Evolutionary conservation across 2,329 filamentous ascomycete species (phyloP), one percentile per base, ranked within the genome.

Genomic region (Colletotrichum graminicola): DNA sequence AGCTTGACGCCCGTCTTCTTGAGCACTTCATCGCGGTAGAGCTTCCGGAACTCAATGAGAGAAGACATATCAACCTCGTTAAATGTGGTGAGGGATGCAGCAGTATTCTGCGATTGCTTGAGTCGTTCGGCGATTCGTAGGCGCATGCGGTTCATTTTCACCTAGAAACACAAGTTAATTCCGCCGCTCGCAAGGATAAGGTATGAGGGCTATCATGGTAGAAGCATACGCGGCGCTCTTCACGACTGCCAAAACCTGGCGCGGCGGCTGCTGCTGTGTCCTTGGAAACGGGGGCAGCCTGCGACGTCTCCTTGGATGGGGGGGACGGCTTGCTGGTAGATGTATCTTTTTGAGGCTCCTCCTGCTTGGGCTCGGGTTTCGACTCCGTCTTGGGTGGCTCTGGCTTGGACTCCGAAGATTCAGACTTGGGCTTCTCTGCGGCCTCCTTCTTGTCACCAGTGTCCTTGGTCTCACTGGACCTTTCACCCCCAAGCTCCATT

Each of bases 121-220:
- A 99, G 89, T 76, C 96, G 94, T 86, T 99, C 96, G 62, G 96
- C 94, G 76, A 98, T 99, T 73, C 96, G 92, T 73, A 98, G 90
- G 75, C 96, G 94, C 96, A 99, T 99, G 75, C 96, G 94, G 87
- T 98, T 98, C 96, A 99, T 99, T 89, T 99, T 99, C 78, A 98
- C 94, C 93, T 96, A 63, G 18, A 52, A n/a, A 11, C 4, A 32
- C 4, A 7, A 3, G 16, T 62, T 16, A 67, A 51, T 52, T 41
- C 29, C 18, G 26, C 5, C 43, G n/a, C 12, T n/a, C 29, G 26
- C 8, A 39, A 23, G 74, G 54, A 29, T 26, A 36, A 14, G 52
- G 32, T 14, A 29, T 6, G 32, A 3, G 32, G 5, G 18, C 26
- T 23, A 18, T 34, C 18, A 8, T 54, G 11, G 6, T 12, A 1